A percentile compares a stretch with the other conserved stretches of the same genome.
phyloP scores from a whole-genome alignment of 352 stramenopile species.

The Phytopythium litorale region DNA sequence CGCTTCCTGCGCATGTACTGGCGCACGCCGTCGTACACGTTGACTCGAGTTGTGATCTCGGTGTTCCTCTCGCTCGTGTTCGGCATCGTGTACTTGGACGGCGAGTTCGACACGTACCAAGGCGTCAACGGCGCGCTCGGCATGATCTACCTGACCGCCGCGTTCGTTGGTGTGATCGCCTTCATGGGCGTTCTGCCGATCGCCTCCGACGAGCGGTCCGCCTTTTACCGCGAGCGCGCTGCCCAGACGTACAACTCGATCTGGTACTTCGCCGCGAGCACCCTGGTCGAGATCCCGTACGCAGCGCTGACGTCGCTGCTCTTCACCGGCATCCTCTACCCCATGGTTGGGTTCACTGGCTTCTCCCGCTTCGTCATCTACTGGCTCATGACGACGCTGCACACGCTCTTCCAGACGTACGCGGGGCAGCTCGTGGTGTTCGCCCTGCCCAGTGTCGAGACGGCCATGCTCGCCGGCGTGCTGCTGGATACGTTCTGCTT shows the following conservation, averaged over 20 bases:
- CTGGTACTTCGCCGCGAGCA: constrained; percentile 67
- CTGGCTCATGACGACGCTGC: constrained; percentile 21
- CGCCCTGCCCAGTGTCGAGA: constrained; percentile 16
- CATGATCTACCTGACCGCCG: constrained; percentile 63
- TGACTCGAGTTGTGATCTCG: constrained; percentile 61
- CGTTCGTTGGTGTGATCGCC: constrained; percentile 68
- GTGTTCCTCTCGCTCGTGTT: constrained; percentile 71
- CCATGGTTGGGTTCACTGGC: constrained; percentile 35
- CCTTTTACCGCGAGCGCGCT: constrained; percentile 84
- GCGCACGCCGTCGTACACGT: constrained; percentile 32
- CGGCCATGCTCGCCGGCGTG: constrained; percentile 15
- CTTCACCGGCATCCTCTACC: constrained; percentile 25
- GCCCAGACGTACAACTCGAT: constrained; percentile 78
- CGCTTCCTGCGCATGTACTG: constrained; percentile 34
- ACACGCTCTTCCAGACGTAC: constrained; percentile 24
- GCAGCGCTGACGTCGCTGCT: constrained; percentile 33
- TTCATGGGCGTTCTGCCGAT: constrained; percentile 68
- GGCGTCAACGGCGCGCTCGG: constrained; percentile 35
- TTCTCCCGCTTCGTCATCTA: constrained; percentile 17
- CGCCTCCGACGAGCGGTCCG: constrained; percentile 66
- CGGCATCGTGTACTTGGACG: constrained; percentile 43
- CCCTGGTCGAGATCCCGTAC: constrained; percentile 53
- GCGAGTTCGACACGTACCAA: constrained; percentile 29
- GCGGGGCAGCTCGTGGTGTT: constrained; percentile 21
- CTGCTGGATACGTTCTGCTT: constrained; percentile 24